phyloP scores from a whole-genome alignment of 805 yeast species.

The Kurtzmaniella fragi region DNA sequence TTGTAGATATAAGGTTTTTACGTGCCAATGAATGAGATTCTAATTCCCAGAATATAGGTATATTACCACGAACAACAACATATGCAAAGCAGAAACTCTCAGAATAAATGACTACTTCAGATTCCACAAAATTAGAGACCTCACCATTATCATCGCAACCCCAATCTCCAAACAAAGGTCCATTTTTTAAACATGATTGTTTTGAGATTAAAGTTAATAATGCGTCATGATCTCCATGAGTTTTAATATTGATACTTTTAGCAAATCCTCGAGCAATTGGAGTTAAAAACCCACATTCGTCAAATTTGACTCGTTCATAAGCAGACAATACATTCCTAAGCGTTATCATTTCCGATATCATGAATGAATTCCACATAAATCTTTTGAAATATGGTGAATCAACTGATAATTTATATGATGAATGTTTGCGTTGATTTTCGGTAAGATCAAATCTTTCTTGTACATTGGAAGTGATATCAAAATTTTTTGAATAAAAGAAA shows the following conservation, averaged over 20 bases:
- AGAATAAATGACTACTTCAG: conserved; percentile 45
- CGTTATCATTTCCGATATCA: conserved; percentile 41
- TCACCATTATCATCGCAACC: conserved; percentile 56
- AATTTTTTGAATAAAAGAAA: conserved; percentile 44
- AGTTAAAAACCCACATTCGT: conserved; percentile 41
- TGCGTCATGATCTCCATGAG: conserved; percentile 27
- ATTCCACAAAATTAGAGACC: conserved; percentile 48
- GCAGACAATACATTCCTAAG: conserved; percentile 41
- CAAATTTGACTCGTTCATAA: conserved; percentile 38
- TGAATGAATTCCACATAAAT: conserved; percentile 49
- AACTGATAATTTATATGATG: conserved; percentile 17
- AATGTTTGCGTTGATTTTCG: conserved; percentile 1
- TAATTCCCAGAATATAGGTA: conserved; percentile 52
- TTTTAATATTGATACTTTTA: conserved; percentile 34
- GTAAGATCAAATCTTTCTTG: conserved; percentile 38
- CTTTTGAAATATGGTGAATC: conserved; percentile 39
- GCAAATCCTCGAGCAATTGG: conserved; percentile 50
- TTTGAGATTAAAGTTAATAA: conserved; percentile 47
- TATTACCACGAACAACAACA: conserved; percentile 47
- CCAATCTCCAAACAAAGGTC: conserved; percentile 51
- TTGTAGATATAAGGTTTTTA: conserved; percentile 26
- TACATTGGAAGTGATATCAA: conserved; percentile 40
- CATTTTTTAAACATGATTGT: conserved; percentile 44
- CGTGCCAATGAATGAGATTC: conserved; percentile 36
- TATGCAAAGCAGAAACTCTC: conserved; percentile 39